Base-by-base conservation (phyloP, 805 yeast species). In the Candida alai region DNA sequence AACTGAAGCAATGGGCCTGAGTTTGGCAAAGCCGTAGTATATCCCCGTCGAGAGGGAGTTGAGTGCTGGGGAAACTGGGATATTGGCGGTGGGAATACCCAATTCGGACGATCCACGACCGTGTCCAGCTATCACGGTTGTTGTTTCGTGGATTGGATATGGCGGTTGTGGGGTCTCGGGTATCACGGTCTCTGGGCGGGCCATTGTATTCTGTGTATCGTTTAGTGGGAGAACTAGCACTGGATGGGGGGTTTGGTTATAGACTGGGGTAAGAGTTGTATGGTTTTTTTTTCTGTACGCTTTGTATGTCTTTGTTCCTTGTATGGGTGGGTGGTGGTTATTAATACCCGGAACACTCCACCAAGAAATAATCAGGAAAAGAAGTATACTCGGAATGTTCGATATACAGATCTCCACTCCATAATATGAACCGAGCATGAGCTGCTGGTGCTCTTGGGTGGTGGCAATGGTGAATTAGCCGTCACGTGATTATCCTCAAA, bases 81-180 rank as follows among this genome's bases (percentile, higher is more conserved):
- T 74, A 51, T 90, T 90, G 5, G 97, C 97, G 0, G 99, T 93
- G 2, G 98, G 98, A 28, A 88, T 83, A 0, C 97, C 97, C 26
- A 93, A 68, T 46, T 87, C 96, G 0, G 93, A 58, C 0, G 97
- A 86, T 0, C 99, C 99, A 35, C 99, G 73, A 5, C 98, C 99
- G 60, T 86, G 93, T 0, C 99, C 98, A 19, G 89, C 70, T 13
- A 80, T 68, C 18, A 84, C 70, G 19, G 64, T 62, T 10, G 80
- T 62, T 30, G 58, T 54, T 11, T 54, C 58, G 4, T 68, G 60
- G 4, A 68, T 56, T 0, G 73, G 73, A 34, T 71, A 65, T 0
- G 89, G 89, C 22, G 49, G 66, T 6, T 77, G 75, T 0, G 63
- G 41, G 6, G 36, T 31, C 3, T 77, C 78, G 0, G 58, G 48